Percentiles rank a stretch among this genome's conserved stretches.
These are phyloP conservation scores for Backusella tuberculispora DNA, from an alignment of 192 early-diverging fungal species.

Conservation along the genomic window DNA sequence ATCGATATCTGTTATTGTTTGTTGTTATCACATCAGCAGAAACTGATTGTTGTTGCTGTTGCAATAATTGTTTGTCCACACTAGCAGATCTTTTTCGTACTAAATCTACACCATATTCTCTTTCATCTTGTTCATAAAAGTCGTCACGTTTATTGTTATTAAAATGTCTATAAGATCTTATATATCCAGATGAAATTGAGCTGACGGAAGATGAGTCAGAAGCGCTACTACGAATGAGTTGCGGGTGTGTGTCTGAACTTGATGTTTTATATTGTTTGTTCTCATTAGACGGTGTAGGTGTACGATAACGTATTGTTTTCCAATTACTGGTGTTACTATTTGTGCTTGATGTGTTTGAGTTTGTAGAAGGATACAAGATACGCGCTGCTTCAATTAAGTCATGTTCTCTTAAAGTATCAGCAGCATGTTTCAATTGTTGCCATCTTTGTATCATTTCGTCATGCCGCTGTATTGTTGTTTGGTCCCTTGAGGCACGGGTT, in stretches of 20 bases:
- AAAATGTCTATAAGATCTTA: neutral
- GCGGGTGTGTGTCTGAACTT: neutral
- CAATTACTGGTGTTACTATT: conserved; percentile 20
- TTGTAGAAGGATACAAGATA: neutral
- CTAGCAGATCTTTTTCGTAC: conserved; percentile 3
- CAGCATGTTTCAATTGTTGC: conserved; percentile 45
- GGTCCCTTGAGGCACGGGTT: conserved; percentile 46
- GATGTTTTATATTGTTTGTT: neutral
- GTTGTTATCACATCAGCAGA: conserved; percentile 20
- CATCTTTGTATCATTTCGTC: conserved; percentile 55
- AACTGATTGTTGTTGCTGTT: conserved; percentile 15
- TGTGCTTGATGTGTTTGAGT: neutral
- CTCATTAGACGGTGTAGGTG: conserved; percentile 19
- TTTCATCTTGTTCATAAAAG: conserved; percentile 25
- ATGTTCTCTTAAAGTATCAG: conserved; percentile 34
- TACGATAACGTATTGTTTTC: conserved; percentile 26
- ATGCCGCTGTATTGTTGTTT: conserved; percentile 45
- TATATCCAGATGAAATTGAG: neutral
- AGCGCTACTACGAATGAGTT: conserved; percentile 20
- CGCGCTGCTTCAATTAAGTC: conserved; percentile 37
- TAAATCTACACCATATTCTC: conserved; percentile 10
- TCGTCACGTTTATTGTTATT: neutral
- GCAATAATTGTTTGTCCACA: conserved; percentile 20
- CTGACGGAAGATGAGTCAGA: conserved; percentile 31
- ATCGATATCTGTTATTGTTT: conserved; percentile 21